Evolutionary conservation across 1,284 basidiomycete genomes (phyloP).

Genomic region (Cystobasidium sp.): DNA sequence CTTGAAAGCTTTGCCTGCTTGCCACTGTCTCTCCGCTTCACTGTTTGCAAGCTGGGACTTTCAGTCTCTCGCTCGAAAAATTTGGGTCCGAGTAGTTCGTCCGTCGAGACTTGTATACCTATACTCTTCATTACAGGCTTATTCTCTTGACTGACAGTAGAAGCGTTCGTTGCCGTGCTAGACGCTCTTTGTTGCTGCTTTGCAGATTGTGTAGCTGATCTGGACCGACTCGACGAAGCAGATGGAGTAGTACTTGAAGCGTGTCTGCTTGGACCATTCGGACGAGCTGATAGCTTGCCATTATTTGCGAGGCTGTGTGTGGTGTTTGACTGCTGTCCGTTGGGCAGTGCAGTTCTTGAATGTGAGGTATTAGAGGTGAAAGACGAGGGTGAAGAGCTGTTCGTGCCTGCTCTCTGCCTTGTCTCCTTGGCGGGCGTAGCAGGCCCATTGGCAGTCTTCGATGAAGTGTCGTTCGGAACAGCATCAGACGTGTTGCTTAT

Average conservation of each 20-base stretch:
- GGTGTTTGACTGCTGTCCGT: neutral
- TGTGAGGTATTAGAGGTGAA: neutral
- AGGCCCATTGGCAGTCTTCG: neutral
- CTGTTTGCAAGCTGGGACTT: neutral
- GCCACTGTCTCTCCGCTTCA: neutral
- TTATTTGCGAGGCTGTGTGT: neutral
- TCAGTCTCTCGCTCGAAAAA: too few species aligned
- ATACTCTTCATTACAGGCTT: constrained; percentile 14
- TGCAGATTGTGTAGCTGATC: neutral
- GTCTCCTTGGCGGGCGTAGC: neutral
- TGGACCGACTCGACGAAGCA: neutral
- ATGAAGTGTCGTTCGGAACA: neutral
- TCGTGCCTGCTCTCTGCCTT: neutral
- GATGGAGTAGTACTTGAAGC: neutral
- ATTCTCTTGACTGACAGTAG: neutral
- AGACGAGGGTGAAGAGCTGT: constrained; percentile 8
- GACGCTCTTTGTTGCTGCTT: constrained; percentile 3
- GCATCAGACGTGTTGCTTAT: neutral
- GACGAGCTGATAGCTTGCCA: neutral
- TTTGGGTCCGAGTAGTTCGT: neutral
- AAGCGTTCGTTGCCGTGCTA: neutral
- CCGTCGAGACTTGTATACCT: constrained; percentile 5
- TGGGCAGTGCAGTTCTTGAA: neutral
- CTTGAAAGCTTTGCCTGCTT: neutral
- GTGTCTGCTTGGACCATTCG: neutral